phyloP scores from a whole-genome alignment of 2,329 filamentous ascomycete genomes.

The Leptographium wingfieldii region DNA sequence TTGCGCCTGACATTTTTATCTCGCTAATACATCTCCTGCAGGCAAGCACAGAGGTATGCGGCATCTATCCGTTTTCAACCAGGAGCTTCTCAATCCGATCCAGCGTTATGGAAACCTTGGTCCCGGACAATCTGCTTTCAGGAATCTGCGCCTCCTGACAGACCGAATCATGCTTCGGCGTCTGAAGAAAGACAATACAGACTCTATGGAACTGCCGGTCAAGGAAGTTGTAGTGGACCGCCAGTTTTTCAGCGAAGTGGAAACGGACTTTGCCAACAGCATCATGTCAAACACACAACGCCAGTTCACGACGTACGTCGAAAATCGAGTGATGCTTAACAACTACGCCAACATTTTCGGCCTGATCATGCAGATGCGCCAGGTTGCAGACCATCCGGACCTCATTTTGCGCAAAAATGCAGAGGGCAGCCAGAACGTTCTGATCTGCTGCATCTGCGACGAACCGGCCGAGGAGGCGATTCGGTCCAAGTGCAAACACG shows the following conservation, averaged over 20 bases:
- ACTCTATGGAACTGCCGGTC: conserved; percentile 90
- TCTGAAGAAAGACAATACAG: conserved; percentile 84
- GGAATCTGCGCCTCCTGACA: conserved; percentile 77
- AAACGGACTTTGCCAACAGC: conserved; percentile 87
- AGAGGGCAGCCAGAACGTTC: conserved; percentile 75
- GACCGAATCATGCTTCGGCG: conserved; percentile 92
- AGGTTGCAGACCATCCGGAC: conserved; percentile 93
- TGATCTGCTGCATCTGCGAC: conserved; percentile 91
- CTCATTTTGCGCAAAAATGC: conserved; percentile 79
- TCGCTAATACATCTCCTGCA: not conserved
- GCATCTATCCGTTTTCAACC: conserved; percentile 49
- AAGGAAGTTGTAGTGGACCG: conserved; percentile 88
- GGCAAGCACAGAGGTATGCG: conserved; percentile 46
- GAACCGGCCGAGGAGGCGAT: conserved; percentile 93
- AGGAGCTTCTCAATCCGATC: conserved; percentile 83
- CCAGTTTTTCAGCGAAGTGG: conserved; percentile 92
- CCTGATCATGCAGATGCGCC: conserved; percentile 98
- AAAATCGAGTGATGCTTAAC: conserved; percentile 85
- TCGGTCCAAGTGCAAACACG: conserved; percentile 81
- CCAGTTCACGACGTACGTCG: conserved; percentile 91
- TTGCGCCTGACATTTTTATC: not conserved
- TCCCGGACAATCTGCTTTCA: conserved; percentile 57
- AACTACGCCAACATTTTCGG: conserved; percentile 99
- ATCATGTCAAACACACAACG: conserved; percentile 89
- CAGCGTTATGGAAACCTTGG: conserved; percentile 47